Evolutionary conservation across 139 green algal species (phyloP).

Genomic region (Diplosphaera chodatii): DNA sequence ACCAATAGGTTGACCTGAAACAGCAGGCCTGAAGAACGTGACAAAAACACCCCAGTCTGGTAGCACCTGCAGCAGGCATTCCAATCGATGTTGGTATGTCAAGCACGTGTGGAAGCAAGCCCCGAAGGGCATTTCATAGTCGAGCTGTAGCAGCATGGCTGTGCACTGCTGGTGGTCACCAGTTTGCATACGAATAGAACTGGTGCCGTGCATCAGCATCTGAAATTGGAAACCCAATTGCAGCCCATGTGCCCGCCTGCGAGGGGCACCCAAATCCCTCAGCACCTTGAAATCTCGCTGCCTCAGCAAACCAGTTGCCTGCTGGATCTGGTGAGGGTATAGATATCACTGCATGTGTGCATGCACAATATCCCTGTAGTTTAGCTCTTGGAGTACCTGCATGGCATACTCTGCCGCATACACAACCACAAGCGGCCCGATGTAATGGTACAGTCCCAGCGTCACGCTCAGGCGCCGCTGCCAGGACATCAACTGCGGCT

Average conservation of each 20-base stretch:
- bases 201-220: constrained; percentile 21
- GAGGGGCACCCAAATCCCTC: background rate
- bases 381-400: constrained; percentile 20
- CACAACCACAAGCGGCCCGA: constrained; percentile 47
- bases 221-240: constrained; percentile 52
- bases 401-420: constrained; percentile 62
- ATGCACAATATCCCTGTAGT: background rate
- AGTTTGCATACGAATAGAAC: constrained; percentile 53
- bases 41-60: constrained; percentile 59
- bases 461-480: constrained; percentile 20
- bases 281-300: background rate
- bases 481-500: constrained; percentile 17
- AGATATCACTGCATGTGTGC: no score
- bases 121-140: no score
- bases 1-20: constrained; percentile 19
- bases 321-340: no score
- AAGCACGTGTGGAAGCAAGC: no score
- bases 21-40: constrained; percentile 48
- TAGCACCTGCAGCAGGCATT: constrained; percentile 21
- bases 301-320: no score
- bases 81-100: no score
- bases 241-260: constrained; percentile 44
- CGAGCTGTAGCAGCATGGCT: no score
- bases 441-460: constrained; percentile 47
- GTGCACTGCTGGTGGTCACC: constrained; percentile 2